Evolutionary conservation across 2,329 filamentous ascomycete genomes (phyloP).

Genomic region (Colletotrichum costaricense): DNA sequence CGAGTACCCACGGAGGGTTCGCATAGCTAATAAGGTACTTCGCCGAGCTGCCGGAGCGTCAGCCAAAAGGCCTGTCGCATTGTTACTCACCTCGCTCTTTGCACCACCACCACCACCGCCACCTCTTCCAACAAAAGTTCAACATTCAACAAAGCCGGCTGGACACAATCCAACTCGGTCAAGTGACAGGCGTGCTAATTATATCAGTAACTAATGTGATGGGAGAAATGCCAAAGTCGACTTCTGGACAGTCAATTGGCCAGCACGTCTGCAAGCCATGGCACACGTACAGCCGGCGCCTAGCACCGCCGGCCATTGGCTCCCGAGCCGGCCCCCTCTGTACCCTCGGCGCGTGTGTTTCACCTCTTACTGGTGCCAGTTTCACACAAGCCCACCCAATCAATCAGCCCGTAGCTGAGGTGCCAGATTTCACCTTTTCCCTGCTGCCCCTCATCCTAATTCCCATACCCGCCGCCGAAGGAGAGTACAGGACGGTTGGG

Average conservation of each 20-base stretch:
- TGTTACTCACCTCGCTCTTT: background rate
- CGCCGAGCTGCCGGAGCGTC: background rate
- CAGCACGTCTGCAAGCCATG: conserved; percentile 25
- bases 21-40: background rate
- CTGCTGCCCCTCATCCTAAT: background rate
- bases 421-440: background rate
- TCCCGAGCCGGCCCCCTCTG: conserved; percentile 24
- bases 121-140: background rate
- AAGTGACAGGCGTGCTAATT: background rate
- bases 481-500: background rate
- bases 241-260: conserved; percentile 13
- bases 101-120: no score
- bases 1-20: background rate
- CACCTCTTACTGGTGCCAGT: conserved; percentile 40
- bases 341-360: conserved; percentile 43
- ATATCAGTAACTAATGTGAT: conserved; percentile 1
- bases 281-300: conserved; percentile 38
- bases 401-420: no score
- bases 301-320: conserved; percentile 44
- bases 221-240: background rate
- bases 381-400: conserved; percentile 43
- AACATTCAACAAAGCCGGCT: background rate
- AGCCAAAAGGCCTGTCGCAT: background rate
- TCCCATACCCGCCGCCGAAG: background rate
- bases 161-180: no score